A percentile compares a stretch with the other conserved stretches of the same genome.
Evolutionary conservation across 2,329 filamentous ascomycete species (phyloP).

Genomic region (Aspergillus hiratsukae): DNA sequence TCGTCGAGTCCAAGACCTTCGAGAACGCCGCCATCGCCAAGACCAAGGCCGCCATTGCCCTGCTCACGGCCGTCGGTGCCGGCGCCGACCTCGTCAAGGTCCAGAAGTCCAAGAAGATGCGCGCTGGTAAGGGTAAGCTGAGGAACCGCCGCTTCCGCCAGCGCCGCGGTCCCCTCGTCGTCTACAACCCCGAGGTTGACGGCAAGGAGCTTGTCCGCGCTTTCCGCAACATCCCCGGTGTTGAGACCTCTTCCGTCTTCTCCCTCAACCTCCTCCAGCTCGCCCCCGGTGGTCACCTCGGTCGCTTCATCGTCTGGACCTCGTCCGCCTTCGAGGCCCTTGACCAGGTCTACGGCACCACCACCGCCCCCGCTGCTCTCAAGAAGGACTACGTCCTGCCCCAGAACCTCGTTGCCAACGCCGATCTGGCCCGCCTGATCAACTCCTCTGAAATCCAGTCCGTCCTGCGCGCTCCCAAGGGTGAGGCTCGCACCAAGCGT

Average conservation of each 20-base stretch:
- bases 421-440: constrained; percentile 95
- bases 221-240: constrained; percentile 98
- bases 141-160: constrained; percentile 94
- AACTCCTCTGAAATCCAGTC: constrained; percentile 98
- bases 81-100: constrained; percentile 91
- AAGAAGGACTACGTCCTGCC: constrained; percentile 99
- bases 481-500: constrained; percentile 85
- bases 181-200: constrained; percentile 94
- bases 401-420: constrained; percentile 85
- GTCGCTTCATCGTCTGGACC: constrained; percentile 98
- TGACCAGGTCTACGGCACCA: constrained; percentile 94
- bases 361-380: constrained; percentile 79
- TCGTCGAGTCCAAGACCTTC: constrained; percentile 88
- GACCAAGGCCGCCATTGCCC: constrained; percentile 79
- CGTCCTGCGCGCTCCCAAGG: constrained; percentile 88
- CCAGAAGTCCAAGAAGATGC: constrained; percentile 92
- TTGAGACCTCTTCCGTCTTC: constrained; percentile 93
- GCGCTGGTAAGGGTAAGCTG: constrained; percentile 98
- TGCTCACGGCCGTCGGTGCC: constrained; percentile 88
- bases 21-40: constrained; percentile 73
- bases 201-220: constrained; percentile 89
- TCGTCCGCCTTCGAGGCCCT: constrained; percentile 95
- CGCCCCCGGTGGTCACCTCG: constrained; percentile 96
- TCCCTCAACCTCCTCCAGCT: constrained; percentile 98
- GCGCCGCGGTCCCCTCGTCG: constrained; percentile 93